These are phyloP conservation scores for Casuarina equisetifolia DNA, from an alignment of 306 rosid species.

Conservation along the genomic window DNA sequence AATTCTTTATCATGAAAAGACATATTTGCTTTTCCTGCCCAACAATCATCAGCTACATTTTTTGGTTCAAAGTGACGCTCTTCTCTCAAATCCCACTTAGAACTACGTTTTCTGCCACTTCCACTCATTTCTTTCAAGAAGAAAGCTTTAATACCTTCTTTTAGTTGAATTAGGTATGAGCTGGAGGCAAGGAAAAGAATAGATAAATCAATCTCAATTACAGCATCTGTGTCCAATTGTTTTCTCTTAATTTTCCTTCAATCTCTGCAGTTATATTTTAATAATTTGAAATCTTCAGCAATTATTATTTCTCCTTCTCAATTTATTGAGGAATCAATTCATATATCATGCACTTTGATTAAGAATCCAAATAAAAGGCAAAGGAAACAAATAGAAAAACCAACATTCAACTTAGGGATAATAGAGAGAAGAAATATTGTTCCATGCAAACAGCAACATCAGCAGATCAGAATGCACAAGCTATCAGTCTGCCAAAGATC, in stretches of 20 bases:
- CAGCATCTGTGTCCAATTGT: conserved; percentile 7
- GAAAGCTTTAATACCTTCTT: conserved; percentile 31
- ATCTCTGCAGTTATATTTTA: neutral
- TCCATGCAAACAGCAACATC: neutral
- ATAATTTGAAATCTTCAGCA: neutral
- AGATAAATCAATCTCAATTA: conserved; percentile 24
- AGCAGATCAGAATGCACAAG: neutral
- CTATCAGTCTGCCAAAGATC: neutral
- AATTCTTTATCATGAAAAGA: conserved; percentile 38
- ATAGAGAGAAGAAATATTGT: neutral
- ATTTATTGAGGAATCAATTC: neutral
- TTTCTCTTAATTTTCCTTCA: neutral
- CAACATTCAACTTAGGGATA: neutral
- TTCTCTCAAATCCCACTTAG: conserved; percentile 80
- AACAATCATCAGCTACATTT: conserved; percentile 33
- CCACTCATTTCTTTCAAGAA: conserved; percentile 59
- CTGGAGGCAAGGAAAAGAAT: conserved; percentile 36
- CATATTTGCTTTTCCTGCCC: conserved; percentile 38
- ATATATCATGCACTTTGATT: conserved; percentile 9
- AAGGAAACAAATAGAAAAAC: neutral
- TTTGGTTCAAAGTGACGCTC: conserved; percentile 50
- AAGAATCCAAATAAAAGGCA: neutral
- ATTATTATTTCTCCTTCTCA: neutral
- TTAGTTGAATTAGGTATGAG: conserved; percentile 32
- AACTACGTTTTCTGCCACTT: conserved; percentile 68